Percentiles rank a stretch among this genome's conserved stretches.
Evolutionary conservation across 352 stramenopile genomes (phyloP).

Genomic region (Thraustochytrium striatum): DNA sequence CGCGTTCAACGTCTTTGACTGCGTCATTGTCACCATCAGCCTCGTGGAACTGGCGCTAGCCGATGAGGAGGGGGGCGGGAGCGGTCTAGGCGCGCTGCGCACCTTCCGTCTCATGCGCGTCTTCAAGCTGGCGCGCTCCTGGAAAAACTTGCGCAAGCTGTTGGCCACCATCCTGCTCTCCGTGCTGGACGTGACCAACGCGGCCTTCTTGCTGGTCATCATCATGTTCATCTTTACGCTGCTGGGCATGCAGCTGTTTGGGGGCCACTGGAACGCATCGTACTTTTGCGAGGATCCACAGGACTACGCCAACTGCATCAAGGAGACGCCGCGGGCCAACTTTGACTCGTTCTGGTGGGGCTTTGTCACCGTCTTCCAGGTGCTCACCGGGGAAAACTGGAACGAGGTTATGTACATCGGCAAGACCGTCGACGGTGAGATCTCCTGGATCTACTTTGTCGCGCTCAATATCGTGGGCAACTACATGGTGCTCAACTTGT

Average conservation of each 20-base stretch:
- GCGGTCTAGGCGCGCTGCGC: conserved; percentile 52
- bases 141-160: conserved; percentile 81
- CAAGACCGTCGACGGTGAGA: conserved; percentile 55
- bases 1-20: conserved; percentile 69
- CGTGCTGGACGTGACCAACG: conserved; percentile 86
- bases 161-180: conserved; percentile 79
- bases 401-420: conserved; percentile 79
- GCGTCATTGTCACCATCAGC: conserved; percentile 56
- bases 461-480: conserved; percentile 77
- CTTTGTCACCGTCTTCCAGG: conserved; percentile 76
- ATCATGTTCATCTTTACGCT: conserved; percentile 57
- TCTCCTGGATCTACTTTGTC: conserved; percentile 70
- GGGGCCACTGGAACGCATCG: conserved; percentile 34
- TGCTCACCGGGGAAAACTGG: conserved; percentile 84
- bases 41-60: conserved; percentile 47
- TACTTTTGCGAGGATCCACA: conserved; percentile 48
- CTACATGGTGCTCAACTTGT: conserved; percentile 88
- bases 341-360: conserved; percentile 78
- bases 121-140: conserved; percentile 86
- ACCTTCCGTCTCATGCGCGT: conserved; percentile 56
- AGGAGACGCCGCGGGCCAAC: conserved; percentile 61
- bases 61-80: conserved; percentile 9
- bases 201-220: conserved; percentile 84
- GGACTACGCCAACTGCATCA: conserved; percentile 48
- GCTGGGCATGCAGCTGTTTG: conserved; percentile 58